Percentiles rank a stretch among this genome's conserved stretches.
These are phyloP conservation scores for Echites panduratus DNA, from an alignment of 257 asterid species.

Conservation along the genomic window DNA sequence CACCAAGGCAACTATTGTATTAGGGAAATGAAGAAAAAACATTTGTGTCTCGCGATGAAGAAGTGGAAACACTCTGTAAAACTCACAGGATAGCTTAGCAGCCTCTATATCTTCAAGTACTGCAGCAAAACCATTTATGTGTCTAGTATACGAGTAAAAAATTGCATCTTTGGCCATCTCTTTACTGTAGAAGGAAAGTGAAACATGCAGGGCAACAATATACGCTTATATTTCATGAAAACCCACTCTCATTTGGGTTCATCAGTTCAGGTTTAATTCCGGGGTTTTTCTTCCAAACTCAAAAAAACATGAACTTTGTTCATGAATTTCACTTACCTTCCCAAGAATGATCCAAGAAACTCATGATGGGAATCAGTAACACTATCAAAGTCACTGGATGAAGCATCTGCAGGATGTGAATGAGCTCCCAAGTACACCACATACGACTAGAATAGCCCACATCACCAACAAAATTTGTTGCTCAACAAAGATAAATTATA, in stretches of 20 bases:
- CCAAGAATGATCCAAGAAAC: constrained; percentile 76
- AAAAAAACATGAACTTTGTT: too few species aligned
- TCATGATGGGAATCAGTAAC: constrained; percentile 59
- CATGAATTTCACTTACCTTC: constrained; percentile 39
- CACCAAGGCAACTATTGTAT: not conserved
- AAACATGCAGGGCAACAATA: not conserved
- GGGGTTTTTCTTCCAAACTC: too few species aligned
- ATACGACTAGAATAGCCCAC: constrained; percentile 41
- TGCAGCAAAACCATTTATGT: constrained; percentile 98
- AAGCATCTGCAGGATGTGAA: constrained; percentile 48
- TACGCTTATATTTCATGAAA: too few species aligned
- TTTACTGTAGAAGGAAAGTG: constrained; percentile 26
- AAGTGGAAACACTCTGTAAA: not conserved
- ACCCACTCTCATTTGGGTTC: too few species aligned
- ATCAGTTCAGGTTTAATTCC: too few species aligned
- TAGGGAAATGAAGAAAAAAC: not conserved
- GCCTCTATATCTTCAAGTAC: constrained; percentile 64
- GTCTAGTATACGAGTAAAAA: constrained; percentile 72
- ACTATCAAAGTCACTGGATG: constrained; percentile 52
- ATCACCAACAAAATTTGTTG: not conserved
- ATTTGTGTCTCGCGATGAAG: not conserved
- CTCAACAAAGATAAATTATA: too few species aligned
- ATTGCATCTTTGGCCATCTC: constrained; percentile 69
- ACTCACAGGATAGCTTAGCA: constrained; percentile 50
- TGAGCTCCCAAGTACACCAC: constrained; percentile 94